Evolutionary conservation across 768 basidiomycete species (phyloP).

Genomic region (Zangia roseola): DNA sequence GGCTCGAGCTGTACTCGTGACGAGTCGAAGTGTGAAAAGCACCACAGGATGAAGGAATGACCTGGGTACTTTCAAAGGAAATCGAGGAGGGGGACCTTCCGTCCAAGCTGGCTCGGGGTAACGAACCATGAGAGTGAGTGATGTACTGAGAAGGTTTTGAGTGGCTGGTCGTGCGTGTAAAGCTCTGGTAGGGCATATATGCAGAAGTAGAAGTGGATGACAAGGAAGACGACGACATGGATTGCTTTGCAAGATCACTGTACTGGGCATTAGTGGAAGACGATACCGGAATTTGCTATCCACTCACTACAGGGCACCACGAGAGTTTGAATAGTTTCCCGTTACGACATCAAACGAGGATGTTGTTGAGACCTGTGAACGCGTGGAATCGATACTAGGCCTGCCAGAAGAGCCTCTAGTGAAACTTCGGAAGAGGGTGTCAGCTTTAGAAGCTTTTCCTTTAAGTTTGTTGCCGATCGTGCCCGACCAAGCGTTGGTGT

Average conservation of each 20-base stretch:
- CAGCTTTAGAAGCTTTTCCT: slow-evolving; percentile 30
- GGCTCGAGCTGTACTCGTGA: slow-evolving; percentile 11
- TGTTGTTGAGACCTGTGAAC: slow-evolving; percentile 51
- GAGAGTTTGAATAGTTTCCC: slow-evolving; percentile 48
- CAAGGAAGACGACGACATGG: slow-evolving; percentile 55
- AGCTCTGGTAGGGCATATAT: slow-evolving; percentile 38
- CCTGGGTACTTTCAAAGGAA: slow-evolving; percentile 1
- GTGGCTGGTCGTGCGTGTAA: slow-evolving; percentile 31
- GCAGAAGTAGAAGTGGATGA: slow-evolving; percentile 23
- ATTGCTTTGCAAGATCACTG: slow-evolving; percentile 62
- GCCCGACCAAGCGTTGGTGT: slow-evolving; percentile 35
- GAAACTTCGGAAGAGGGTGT: slow-evolving; percentile 44
- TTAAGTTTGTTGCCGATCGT: slow-evolving; percentile 30
- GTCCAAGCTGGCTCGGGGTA: slow-evolving; percentile 8
- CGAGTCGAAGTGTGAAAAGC: neutral
- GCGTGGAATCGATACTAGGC: slow-evolving; percentile 64
- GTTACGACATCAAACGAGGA: slow-evolving; percentile 59
- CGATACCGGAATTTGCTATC: neutral
- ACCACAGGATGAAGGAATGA: slow-evolving; percentile 13
- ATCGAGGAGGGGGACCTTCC: slow-evolving; percentile 2
- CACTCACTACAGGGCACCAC: slow-evolving; percentile 61
- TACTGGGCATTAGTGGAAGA: slow-evolving; percentile 4
- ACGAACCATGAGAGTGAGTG: slow-evolving; percentile 6
- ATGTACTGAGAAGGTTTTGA: slow-evolving; percentile 6
- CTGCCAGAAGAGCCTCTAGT: slow-evolving; percentile 48